These are phyloP conservation scores for Lagerstroemia speciosa DNA, from an alignment of 345 rosid species.

Conservation along the genomic window DNA sequence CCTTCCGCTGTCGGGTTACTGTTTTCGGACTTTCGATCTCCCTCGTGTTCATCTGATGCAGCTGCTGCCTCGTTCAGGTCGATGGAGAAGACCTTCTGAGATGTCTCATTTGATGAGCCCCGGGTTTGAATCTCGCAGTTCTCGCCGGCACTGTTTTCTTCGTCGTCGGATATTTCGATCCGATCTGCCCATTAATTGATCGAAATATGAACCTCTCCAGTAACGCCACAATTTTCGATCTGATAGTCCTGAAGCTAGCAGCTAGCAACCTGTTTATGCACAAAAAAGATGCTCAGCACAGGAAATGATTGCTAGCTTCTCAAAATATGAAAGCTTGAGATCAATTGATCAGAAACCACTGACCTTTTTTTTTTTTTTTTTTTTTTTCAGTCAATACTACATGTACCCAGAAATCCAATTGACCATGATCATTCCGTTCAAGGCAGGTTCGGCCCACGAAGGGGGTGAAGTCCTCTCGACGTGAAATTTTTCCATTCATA, in stretches of 20 bases:
- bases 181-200: slow-evolving; percentile 6
- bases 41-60: slow-evolving; percentile 15
- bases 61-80: slow-evolving; percentile 45
- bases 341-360: no score
- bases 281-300: neutral
- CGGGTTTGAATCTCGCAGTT: slow-evolving; percentile 10
- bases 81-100: slow-evolving; percentile 22
- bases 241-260: neutral
- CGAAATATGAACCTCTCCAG: neutral
- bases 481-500: no score
- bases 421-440: no score
- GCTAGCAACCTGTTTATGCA: neutral
- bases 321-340: no score
- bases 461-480: no score
- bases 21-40: slow-evolving; percentile 2
- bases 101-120: slow-evolving; percentile 8
- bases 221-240: neutral
- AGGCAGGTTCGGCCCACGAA: no score
- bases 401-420: no score
- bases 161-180: slow-evolving; percentile 19
- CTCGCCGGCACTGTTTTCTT: slow-evolving; percentile 11
- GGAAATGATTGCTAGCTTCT: no score
- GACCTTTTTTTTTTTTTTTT: no score
- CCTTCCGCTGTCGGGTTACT: slow-evolving; percentile 4
- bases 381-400: no score